phyloP scores from a whole-genome alignment of 225 moss, liverwort and hornwort genomes.

The Antitrichia curtipendula region DNA sequence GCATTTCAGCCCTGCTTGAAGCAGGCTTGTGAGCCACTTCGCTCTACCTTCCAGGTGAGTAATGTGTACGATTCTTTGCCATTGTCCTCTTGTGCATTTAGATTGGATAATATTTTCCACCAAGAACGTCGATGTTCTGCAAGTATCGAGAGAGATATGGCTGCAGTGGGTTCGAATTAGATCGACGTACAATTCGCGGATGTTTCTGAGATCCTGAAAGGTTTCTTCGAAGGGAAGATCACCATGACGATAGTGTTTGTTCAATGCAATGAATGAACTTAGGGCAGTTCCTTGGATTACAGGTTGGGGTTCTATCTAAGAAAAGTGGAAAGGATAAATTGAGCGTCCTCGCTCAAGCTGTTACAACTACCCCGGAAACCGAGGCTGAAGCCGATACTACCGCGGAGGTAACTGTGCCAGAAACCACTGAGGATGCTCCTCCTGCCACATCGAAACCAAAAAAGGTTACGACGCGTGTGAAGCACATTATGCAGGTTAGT shows the following conservation, averaged over 20 bases:
- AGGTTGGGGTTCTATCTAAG: slow-evolving; percentile 23
- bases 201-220: not conserved
- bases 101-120: not conserved
- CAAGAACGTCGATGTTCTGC: not conserved
- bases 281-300: not conserved
- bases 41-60: slow-evolving; percentile 38
- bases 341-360: slow-evolving; percentile 52
- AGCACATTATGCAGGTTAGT: slow-evolving; percentile 92
- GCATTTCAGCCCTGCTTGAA: slow-evolving; percentile 63
- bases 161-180: not conserved
- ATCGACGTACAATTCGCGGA: not conserved
- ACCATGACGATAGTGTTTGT: not conserved
- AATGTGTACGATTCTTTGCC: not conserved
- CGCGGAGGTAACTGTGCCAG: slow-evolving; percentile 25
- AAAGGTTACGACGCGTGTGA: slow-evolving; percentile 67
- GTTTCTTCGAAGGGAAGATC: not conserved
- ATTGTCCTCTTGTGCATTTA: not conserved
- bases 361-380: slow-evolving; percentile 72
- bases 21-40: slow-evolving; percentile 35
- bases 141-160: not conserved
- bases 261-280: not conserved
- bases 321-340: slow-evolving; percentile 22
- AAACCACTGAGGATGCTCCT: slow-evolving; percentile 34
- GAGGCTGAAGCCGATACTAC: slow-evolving; percentile 59
- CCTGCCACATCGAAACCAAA: slow-evolving; percentile 50